Percentiles rank a stretch among this genome's conserved stretches.
Conservation (phyloP, 257 asterid genomes). For the Primulina eburnea region DNA sequence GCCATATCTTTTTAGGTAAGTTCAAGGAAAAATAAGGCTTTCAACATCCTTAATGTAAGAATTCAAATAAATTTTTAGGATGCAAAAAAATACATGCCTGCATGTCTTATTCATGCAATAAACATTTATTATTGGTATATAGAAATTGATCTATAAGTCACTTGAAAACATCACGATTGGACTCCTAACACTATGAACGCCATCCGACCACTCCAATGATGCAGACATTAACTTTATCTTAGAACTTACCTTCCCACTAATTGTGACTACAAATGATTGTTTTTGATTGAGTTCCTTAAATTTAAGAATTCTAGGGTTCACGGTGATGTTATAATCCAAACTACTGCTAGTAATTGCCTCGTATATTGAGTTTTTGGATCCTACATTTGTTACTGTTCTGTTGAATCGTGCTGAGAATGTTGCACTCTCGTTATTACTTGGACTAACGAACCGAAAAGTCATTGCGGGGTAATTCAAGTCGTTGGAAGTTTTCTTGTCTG, state of each 20-base stretch:
- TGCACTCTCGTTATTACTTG: neutral
- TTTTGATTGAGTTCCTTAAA: constrained; percentile 12
- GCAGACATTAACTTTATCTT: neutral
- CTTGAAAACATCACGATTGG: neutral
- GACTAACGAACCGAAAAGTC: neutral
- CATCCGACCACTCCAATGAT: neutral
- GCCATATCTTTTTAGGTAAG: too few species aligned
- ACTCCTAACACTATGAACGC: neutral
- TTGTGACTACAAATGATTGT: constrained; percentile 19
- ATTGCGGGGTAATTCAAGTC: constrained; percentile 29
- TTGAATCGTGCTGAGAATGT: constrained; percentile 12
- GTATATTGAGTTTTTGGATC: constrained; percentile 15
- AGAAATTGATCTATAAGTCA: neutral
- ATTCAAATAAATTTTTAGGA: too few species aligned
- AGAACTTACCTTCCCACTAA: neutral
- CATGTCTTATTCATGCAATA: neutral
- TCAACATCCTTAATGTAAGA: too few species aligned
- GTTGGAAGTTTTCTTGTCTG: neutral
- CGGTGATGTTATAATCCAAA: neutral
- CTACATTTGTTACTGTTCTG: constrained; percentile 29
- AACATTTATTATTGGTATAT: too few species aligned
- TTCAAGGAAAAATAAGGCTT: too few species aligned
- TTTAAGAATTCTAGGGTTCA: constrained; percentile 16
- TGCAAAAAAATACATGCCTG: too few species aligned
- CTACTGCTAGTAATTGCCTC: constrained; percentile 7